These are phyloP conservation scores for Coemansia aciculifera DNA, from an alignment of 192 early-diverging fungal species.

Conservation along the genomic window DNA sequence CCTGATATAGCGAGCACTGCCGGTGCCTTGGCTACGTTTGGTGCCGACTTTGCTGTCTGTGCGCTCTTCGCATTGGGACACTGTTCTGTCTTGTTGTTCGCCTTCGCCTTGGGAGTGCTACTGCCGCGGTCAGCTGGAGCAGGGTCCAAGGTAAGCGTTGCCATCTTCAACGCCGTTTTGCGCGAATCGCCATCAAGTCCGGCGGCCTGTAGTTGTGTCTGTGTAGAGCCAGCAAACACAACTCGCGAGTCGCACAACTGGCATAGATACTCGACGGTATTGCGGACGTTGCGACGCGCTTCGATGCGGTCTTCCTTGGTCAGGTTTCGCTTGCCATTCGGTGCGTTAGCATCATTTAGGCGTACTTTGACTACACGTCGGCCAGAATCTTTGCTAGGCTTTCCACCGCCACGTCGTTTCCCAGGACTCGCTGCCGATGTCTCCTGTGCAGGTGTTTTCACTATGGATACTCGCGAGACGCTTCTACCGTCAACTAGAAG, in stretches of 20 bases:
- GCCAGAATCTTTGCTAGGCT: neutral
- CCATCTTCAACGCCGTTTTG: conserved; percentile 1
- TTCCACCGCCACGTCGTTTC: neutral
- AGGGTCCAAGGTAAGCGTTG: neutral
- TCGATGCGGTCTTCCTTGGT: conserved; percentile 13
- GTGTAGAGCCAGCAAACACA: conserved; percentile 33
- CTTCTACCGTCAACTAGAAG: conserved; percentile 41
- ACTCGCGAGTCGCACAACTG: conserved; percentile 27
- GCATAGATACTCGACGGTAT: conserved; percentile 35
- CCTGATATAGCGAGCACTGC: neutral
- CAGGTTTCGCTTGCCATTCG: too few species aligned
- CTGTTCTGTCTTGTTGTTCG: neutral
- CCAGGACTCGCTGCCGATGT: neutral
- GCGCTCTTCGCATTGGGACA: neutral
- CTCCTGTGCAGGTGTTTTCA: conserved; percentile 1
- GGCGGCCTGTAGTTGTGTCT: conserved; percentile 15
- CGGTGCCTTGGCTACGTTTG: too few species aligned
- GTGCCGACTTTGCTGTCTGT: neutral
- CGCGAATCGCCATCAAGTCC: conserved; percentile 14
- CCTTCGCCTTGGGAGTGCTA: neutral
- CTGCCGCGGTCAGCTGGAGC: neutral
- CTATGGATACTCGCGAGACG: conserved; percentile 32
- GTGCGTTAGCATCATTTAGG: conserved; percentile 8
- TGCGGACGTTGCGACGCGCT: conserved; percentile 14
- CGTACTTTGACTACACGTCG: conserved; percentile 16